Percentiles rank a stretch among this genome's conserved stretches.
phyloP scores from a whole-genome alignment of 129 eudicot genomes.

The Flaveria bidentis region DNA sequence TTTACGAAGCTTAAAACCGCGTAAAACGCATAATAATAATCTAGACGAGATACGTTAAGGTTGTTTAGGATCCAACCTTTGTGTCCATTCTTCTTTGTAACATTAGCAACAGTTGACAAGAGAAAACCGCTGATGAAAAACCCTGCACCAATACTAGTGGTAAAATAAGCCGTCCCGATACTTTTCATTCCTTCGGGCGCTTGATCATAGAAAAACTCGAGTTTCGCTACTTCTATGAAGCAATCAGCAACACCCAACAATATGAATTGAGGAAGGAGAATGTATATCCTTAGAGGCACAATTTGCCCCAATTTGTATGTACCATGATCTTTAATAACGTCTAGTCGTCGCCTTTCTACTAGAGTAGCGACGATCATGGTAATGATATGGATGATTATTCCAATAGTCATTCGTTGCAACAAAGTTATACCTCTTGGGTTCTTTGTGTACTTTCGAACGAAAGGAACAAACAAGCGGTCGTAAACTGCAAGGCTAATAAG shows the following conservation, averaged over 20 bases:
- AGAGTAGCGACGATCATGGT: conserved; percentile 47
- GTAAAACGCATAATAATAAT: conserved; percentile 59
- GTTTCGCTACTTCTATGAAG: conserved; percentile 59
- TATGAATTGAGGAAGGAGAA: conserved; percentile 62
- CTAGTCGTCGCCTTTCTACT: conserved; percentile 47
- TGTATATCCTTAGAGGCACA: conserved; percentile 58
- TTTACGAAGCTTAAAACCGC: conserved; percentile 55
- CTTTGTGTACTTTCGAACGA: conserved; percentile 44
- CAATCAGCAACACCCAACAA: conserved; percentile 58
- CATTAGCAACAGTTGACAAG: conserved; percentile 50
- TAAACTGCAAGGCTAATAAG: conserved; percentile 48
- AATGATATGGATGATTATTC: conserved; percentile 45
- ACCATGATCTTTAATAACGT: conserved; percentile 35
- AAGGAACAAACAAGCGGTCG: conserved; percentile 57
- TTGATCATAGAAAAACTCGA: conserved; percentile 78
- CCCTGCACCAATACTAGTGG: conserved; percentile 61
- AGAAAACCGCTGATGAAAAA: conserved; percentile 55
- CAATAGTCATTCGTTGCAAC: conserved; percentile 62
- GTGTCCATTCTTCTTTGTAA: conserved; percentile 50
- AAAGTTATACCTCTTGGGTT: conserved; percentile 70
- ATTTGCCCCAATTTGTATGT: conserved; percentile 28
- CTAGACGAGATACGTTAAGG: conserved; percentile 56
- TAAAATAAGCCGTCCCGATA: conserved; percentile 59
- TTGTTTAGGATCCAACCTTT: conserved; percentile 64
- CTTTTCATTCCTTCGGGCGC: conserved; percentile 84